A percentile compares a stretch with the other conserved stretches of the same genome.
These are phyloP conservation scores for Hericium coralloides DNA, from an alignment of 768 basidiomycete species.

Conservation along the genomic window DNA sequence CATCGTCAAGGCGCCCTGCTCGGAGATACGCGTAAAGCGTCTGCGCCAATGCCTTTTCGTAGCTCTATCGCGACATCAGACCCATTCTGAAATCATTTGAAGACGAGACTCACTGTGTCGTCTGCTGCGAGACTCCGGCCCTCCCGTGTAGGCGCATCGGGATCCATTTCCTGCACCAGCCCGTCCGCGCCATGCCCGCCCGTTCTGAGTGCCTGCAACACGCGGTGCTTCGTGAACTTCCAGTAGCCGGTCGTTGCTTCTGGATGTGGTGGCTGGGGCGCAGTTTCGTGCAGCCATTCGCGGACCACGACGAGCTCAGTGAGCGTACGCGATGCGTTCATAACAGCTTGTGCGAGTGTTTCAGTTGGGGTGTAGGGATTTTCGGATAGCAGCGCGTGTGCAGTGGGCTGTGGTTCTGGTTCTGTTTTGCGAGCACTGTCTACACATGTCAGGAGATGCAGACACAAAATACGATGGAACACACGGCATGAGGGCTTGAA, in stretches of 20 bases:
- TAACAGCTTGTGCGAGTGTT: slow-evolving; percentile 64
- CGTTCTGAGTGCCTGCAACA: slow-evolving; percentile 55
- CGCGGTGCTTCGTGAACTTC: slow-evolving; percentile 69
- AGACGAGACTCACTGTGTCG: slow-evolving; percentile 54
- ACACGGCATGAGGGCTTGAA: slow-evolving; percentile 72
- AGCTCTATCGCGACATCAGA: slow-evolving; percentile 40
- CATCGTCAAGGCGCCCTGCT: slow-evolving; percentile 78
- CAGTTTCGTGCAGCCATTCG: slow-evolving; percentile 84
- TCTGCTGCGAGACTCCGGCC: slow-evolving; percentile 58
- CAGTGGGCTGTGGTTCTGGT: slow-evolving; percentile 33
- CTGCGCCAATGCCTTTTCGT: slow-evolving; percentile 70
- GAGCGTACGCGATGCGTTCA: slow-evolving; percentile 58
- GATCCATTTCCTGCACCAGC: slow-evolving; percentile 65
- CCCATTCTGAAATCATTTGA: background rate
- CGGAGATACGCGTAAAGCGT: slow-evolving; percentile 77
- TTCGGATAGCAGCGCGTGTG: slow-evolving; percentile 46
- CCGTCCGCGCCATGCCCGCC: slow-evolving; percentile 36
- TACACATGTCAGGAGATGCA: background rate
- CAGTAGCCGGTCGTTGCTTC: slow-evolving; percentile 79
- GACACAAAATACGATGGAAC: slow-evolving; percentile 20
- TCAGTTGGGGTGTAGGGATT: slow-evolving; percentile 82
- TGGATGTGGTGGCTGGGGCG: slow-evolving; percentile 47
- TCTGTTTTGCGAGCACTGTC: slow-evolving; percentile 62
- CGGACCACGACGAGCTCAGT: slow-evolving; percentile 72
- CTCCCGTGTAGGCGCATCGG: slow-evolving; percentile 62